phyloP scores from a whole-genome alignment of 2,329 filamentous ascomycete genomes.

The Hypoxylon sp. region DNA sequence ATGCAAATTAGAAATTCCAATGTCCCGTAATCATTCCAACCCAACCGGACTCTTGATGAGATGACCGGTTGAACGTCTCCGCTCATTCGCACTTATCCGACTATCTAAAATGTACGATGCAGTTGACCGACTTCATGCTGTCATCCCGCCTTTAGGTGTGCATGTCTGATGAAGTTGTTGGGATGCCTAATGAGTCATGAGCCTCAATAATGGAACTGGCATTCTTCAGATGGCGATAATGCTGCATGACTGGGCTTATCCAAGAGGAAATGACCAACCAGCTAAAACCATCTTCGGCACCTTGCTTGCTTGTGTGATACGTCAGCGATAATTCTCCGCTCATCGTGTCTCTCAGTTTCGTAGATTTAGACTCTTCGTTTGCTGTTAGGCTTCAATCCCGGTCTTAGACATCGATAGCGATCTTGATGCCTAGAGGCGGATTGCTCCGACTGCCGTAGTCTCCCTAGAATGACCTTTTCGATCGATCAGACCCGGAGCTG shows the following conservation, averaged over 20 bases:
- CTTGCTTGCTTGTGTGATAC: neutral
- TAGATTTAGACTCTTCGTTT: neutral
- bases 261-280: neutral
- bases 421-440: neutral
- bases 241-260: neutral
- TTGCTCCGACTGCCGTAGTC: neutral
- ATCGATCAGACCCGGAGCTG: neutral
- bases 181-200: neutral
- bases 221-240: neutral
- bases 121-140: constrained; percentile 2
- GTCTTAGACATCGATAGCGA: neutral
- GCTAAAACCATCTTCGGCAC: neutral
- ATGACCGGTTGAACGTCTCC: neutral
- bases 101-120: neutral
- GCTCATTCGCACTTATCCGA: too few species aligned
- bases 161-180: neutral
- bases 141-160: neutral
- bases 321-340: neutral
- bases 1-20: neutral
- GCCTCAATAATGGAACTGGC: neutral
- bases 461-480: neutral
- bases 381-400: constrained; percentile 2
- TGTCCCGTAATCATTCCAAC: neutral
- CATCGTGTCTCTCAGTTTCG: neutral
- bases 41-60: neutral